Percentiles rank a stretch among this genome's conserved stretches.
phyloP scores from a whole-genome alignment of 345 rosid species.

The Euphorbia pulcherrima region DNA sequence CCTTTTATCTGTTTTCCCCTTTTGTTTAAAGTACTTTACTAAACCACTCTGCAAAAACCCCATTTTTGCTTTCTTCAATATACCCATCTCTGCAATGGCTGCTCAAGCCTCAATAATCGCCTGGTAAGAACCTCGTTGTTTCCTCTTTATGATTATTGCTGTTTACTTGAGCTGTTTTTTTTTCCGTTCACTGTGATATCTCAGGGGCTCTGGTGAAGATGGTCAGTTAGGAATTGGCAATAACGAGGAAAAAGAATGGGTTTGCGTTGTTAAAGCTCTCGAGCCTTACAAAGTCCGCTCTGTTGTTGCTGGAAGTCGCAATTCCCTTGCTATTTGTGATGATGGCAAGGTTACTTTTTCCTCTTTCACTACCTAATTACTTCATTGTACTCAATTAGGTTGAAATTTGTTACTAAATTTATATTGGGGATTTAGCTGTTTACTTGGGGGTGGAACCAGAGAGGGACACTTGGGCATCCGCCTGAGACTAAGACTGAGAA shows the following conservation, averaged over 20 bases:
- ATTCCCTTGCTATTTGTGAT: constrained; percentile 95
- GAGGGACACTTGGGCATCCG: constrained; percentile 95
- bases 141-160: not conserved
- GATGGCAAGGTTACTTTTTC: constrained; percentile 67
- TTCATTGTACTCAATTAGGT: not conserved
- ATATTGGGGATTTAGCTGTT: constrained; percentile 53
- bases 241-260: constrained; percentile 78
- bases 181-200: not conserved
- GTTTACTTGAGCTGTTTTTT: not conserved
- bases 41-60: not conserved
- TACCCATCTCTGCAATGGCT: constrained; percentile 10
- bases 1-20: not conserved
- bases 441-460: constrained; percentile 99
- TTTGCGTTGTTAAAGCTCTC: constrained; percentile 64
- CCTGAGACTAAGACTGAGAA: constrained; percentile 88
- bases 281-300: constrained; percentile 64
- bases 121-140: constrained; percentile 8
- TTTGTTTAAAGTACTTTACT: not conserved
- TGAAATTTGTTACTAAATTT: constrained; percentile 7
- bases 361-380: not conserved
- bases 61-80: not conserved
- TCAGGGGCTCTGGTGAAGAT: constrained; percentile 98
- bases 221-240: constrained; percentile 89
- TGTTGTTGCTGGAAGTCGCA: constrained; percentile 93
- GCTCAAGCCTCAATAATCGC: constrained; percentile 20